phyloP scores from a whole-genome alignment of 2,329 filamentous ascomycete genomes.

The Neobulgaria alba region DNA sequence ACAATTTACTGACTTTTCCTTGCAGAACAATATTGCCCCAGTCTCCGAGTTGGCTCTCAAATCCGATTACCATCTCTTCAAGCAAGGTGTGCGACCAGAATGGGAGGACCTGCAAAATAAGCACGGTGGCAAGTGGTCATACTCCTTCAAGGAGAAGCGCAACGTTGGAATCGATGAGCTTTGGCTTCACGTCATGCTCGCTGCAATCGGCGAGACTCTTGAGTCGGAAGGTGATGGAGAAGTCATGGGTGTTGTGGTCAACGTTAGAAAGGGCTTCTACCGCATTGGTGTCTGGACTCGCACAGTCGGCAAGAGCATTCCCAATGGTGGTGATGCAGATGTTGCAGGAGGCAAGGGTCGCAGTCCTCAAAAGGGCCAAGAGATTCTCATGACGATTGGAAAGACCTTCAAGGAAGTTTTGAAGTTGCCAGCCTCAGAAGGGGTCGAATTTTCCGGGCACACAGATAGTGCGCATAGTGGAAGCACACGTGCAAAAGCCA shows the following conservation, averaged over 20 bases:
- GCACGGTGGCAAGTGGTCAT: conserved; percentile 98
- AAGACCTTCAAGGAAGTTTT: conserved; percentile 88
- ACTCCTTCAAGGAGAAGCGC: conserved; percentile 95
- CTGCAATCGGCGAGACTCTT: conserved; percentile 93
- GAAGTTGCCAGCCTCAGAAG: conserved; percentile 65
- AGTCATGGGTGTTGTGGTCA: conserved; percentile 98
- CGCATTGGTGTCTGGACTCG: conserved; percentile 96
- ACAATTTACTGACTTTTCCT: conserved; percentile 5
- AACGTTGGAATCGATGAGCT: conserved; percentile 85
- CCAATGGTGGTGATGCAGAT: conserved; percentile 64
- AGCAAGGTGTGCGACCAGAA: conserved; percentile 90
- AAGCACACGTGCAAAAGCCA: conserved; percentile 92
- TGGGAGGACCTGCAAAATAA: conserved; percentile 99
- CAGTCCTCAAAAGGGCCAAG: conserved; percentile 71
- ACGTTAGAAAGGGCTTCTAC: conserved; percentile 97
- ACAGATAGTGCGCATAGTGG: conserved; percentile 88
- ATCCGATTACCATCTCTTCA: conserved; percentile 99
- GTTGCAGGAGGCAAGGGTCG: conserved; percentile 70
- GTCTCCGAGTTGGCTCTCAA: conserved; percentile 94
- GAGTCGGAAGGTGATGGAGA: conserved; percentile 96
- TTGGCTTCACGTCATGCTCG: conserved; percentile 95
- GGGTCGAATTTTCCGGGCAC: conserved; percentile 92
- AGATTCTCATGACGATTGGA: conserved; percentile 77
- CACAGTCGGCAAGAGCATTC: conserved; percentile 78
- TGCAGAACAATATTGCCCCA: conserved; percentile 93